A percentile compares a stretch with the other conserved stretches of the same genome.
These are phyloP conservation scores for Phytophthora vignae DNA, from an alignment of 352 stramenopile genomes.

Conservation along the genomic window DNA sequence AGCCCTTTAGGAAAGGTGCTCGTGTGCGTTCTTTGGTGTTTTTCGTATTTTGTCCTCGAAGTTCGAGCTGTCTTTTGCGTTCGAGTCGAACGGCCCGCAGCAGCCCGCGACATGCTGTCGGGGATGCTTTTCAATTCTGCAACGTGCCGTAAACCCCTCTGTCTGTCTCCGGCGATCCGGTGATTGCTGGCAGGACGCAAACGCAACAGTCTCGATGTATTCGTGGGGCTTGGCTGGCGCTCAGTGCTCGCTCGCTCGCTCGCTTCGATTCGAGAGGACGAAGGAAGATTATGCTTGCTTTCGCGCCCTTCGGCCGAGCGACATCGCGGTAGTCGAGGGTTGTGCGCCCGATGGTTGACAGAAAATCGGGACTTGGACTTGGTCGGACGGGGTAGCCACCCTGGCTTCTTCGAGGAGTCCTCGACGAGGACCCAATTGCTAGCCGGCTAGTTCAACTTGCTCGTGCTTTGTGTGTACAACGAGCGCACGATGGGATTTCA, in stretches of 20 bases:
- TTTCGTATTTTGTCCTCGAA: too few relatives aligned
- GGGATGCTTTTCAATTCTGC: neutral
- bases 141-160: neutral
- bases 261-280: neutral
- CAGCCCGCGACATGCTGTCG: neutral
- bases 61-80: too few relatives aligned
- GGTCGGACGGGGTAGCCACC: slow-evolving; percentile 9
- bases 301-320: too few relatives aligned
- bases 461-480: too few relatives aligned
- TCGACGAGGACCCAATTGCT: too few relatives aligned
- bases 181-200: neutral
- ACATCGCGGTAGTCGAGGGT: too few relatives aligned
- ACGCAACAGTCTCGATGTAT: neutral
- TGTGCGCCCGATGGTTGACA: too few relatives aligned
- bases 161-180: neutral
- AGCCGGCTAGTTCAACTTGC: too few relatives aligned
- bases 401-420: slow-evolving; percentile 6
- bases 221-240: neutral
- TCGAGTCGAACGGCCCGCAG: neutral
- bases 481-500: slow-evolving; percentile 3
- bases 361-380: too few relatives aligned
- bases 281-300: slow-evolving; percentile 1
- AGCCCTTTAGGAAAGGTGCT: too few relatives aligned
- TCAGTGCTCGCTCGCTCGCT: too few relatives aligned
- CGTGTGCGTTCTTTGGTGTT: too few relatives aligned